Conservation (phyloP, 768 basidiomycete species). For the Saitozyma sp. region DNA sequence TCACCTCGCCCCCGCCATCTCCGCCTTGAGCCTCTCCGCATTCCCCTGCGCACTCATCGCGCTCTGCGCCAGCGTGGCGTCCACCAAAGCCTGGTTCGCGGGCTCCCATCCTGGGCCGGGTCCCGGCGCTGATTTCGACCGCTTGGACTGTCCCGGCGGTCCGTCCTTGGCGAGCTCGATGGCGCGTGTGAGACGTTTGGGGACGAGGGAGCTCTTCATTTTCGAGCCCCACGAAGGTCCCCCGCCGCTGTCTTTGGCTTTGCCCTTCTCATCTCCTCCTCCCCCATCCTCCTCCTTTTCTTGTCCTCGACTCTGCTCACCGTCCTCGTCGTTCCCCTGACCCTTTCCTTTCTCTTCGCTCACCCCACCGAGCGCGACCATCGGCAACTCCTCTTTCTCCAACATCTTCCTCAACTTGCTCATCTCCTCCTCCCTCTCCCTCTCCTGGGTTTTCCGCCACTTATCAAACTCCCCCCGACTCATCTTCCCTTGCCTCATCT, state of each 20-base stretch:
- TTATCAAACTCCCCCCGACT: slow-evolving; percentile 7
- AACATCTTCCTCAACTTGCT: slow-evolving; percentile 10
- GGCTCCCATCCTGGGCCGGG: slow-evolving; percentile 18
- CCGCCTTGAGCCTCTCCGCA: slow-evolving; percentile 11
- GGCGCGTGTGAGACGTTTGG: slow-evolving; percentile 5
- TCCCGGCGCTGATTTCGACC: background rate
- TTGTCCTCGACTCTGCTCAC: background rate
- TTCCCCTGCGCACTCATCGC: slow-evolving; percentile 9
- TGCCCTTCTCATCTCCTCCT: slow-evolving; percentile 3
- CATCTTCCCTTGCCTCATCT: slow-evolving; percentile 12
- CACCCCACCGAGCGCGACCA: slow-evolving; percentile 6
- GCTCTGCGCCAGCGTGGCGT: slow-evolving; percentile 13
- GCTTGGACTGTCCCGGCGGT: background rate
- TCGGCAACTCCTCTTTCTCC: slow-evolving; percentile 8
- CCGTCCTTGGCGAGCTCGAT: background rate
- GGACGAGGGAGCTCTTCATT: slow-evolving; percentile 7
- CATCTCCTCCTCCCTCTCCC: slow-evolving; percentile 16
- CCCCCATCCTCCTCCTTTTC: background rate
- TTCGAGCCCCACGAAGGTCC: slow-evolving; percentile 5
- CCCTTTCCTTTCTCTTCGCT: slow-evolving; percentile 13
- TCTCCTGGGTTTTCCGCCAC: slow-evolving; percentile 11
- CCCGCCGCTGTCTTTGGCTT: slow-evolving; percentile 3
- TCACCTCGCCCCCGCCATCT: background rate
- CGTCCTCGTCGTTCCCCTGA: background rate
- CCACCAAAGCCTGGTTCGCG: slow-evolving; percentile 15